These are phyloP conservation scores for Penicillium vulpinum DNA, from an alignment of 2,329 filamentous ascomycete species.

Conservation along the genomic window DNA sequence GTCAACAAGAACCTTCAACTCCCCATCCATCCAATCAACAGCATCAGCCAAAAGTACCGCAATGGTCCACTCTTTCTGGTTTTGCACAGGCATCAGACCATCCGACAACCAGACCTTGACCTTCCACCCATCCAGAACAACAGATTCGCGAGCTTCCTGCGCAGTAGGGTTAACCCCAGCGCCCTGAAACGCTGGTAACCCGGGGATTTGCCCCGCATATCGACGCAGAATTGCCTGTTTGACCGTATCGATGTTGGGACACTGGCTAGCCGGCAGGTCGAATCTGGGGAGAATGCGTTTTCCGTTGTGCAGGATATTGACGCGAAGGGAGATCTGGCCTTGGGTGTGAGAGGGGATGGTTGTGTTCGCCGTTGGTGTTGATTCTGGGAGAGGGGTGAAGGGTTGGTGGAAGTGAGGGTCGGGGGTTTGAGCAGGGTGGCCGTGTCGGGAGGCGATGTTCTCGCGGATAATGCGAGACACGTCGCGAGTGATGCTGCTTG, in stretches of 20 bases:
- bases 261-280: conserved; percentile 39
- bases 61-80: conserved; percentile 47
- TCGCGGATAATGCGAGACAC: conserved; percentile 45
- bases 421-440: conserved; percentile 13
- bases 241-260: conserved; percentile 34
- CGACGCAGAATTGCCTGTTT: conserved; percentile 35
- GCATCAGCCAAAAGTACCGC: conserved; percentile 44
- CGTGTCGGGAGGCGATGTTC: conserved; percentile 30
- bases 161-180: conserved; percentile 17
- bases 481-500: conserved; percentile 44
- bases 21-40: conserved; percentile 51
- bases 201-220: conserved; percentile 33
- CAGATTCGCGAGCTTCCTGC: conserved; percentile 18
- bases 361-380: not conserved
- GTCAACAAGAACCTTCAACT: conserved; percentile 46
- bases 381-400: conserved; percentile 14
- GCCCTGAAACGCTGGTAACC: conserved; percentile 13
- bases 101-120: conserved; percentile 46
- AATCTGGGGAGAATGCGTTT: conserved; percentile 43
- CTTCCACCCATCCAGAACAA: conserved; percentile 28
- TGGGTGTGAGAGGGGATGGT: conserved; percentile 10
- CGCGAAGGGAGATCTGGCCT: conserved; percentile 33
- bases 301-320: conserved; percentile 41
- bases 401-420: conserved; percentile 17
- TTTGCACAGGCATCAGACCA: conserved; percentile 41